These are phyloP conservation scores for Naegleria lovaniensis DNA, from an alignment of 208 protist species.

Conservation along the genomic window DNA sequence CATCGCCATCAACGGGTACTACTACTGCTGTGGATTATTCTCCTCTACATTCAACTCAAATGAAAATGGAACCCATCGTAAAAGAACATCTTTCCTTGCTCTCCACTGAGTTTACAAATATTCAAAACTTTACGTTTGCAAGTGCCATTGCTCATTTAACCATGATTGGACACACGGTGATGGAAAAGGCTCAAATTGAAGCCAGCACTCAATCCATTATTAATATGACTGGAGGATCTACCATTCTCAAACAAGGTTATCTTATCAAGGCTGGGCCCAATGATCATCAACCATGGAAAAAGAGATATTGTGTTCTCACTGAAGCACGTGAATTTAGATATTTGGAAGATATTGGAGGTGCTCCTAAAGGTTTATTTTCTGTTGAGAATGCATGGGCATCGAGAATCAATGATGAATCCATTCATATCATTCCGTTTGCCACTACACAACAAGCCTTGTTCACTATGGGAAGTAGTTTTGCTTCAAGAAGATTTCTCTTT, in stretches of 20 bases:
- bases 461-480: too few relatives aligned
- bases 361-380: not conserved
- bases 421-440: too few relatives aligned
- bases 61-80: not conserved
- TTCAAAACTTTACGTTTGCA: not conserved
- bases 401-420: not conserved
- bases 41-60: too few relatives aligned
- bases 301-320: not conserved
- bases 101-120: not conserved
- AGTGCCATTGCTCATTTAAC: not conserved
- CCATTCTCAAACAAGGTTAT: not conserved
- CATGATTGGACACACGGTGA: not conserved
- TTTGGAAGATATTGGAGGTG: not conserved
- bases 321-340: not conserved
- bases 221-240: not conserved
- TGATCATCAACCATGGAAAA: not conserved
- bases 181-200: not conserved
- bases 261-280: not conserved
- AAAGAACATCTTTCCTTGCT: not conserved
- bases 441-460: too few relatives aligned
- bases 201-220: not conserved
- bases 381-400: not conserved
- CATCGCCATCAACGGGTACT: too few relatives aligned
- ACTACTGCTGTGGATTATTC: too few relatives aligned
- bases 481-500: not conserved